Conservation (phyloP, 2,329 filamentous ascomycete genomes). For the Geosmithia morbida region DNA sequence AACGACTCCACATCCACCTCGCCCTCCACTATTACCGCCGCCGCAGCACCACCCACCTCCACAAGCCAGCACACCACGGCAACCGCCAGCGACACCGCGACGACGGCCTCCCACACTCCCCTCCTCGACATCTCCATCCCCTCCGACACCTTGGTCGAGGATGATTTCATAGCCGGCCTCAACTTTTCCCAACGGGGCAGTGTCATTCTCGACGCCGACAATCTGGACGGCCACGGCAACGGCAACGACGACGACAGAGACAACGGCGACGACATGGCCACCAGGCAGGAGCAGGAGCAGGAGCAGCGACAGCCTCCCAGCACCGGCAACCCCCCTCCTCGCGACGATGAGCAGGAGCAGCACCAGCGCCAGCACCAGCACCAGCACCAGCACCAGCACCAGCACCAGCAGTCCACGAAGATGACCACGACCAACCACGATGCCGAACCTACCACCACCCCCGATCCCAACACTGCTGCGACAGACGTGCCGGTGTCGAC, state of each 20-base stretch:
- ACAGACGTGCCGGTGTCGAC: neutral
- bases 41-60: neutral
- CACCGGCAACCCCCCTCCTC: neutral
- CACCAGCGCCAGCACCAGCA: constrained; percentile 1
- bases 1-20: neutral
- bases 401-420: neutral
- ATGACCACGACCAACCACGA: neutral
- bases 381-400: no score
- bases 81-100: neutral
- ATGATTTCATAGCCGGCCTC: constrained; percentile 40
- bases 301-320: constrained; percentile 1
- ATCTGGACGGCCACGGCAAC: neutral
- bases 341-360: neutral
- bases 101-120: constrained; percentile 23
- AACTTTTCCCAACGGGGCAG: constrained; percentile 51
- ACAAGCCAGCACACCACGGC: no score
- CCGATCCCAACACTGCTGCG: neutral
- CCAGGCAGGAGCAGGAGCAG: constrained; percentile 2
- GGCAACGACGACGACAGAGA: neutral
- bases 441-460: neutral
- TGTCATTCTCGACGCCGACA: constrained; percentile 33
- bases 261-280: constrained; percentile 8
- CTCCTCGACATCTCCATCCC: constrained; percentile 44
- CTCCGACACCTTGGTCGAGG: constrained; percentile 39
- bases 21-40: neutral